These are phyloP conservation scores for Carallia pectinifolia DNA, from an alignment of 345 rosid genomes.

Conservation along the genomic window DNA sequence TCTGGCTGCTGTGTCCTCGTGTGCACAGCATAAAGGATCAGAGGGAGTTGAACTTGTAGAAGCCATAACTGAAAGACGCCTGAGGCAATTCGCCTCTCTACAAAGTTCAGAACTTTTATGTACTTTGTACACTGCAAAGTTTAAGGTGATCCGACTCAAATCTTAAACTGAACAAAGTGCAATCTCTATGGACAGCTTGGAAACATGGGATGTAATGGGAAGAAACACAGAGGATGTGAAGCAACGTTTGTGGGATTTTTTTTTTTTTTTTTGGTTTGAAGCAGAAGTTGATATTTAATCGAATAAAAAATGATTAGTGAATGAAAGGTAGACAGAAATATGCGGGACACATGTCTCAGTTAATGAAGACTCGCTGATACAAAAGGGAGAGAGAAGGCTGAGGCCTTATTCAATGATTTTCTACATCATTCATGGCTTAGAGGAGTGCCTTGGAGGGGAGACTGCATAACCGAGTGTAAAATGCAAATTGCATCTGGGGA, in stretches of 20 bases:
- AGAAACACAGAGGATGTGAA: not conserved
- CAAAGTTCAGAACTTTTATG: too few species aligned
- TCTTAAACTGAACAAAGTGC: too few species aligned
- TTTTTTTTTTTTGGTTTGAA: not conserved
- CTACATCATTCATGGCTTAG: too few species aligned
- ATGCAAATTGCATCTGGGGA: too few species aligned
- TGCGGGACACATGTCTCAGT: not conserved
- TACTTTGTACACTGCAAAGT: too few species aligned
- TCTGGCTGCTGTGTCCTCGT: constrained; percentile 21
- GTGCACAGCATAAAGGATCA: constrained; percentile 19
- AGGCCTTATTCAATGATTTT: too few species aligned
- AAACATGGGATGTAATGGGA: not conserved
- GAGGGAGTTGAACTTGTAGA: constrained; percentile 28
- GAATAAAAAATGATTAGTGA: not conserved
- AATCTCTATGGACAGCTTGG: not conserved
- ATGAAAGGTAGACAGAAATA: not conserved
- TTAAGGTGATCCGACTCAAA: too few species aligned
- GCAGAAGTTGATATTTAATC: constrained; percentile 1
- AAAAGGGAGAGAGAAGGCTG: too few species aligned
- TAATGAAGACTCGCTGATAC: too few species aligned
- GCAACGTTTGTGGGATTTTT: constrained; percentile 1
- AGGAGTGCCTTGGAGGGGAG: too few species aligned
- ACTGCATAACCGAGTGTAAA: too few species aligned
- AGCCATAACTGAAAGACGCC: constrained; percentile 13
- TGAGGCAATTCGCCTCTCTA: too few species aligned